A percentile compares a stretch with the other conserved stretches of the same genome.
Evolutionary conservation across 257 asterid genomes (phyloP).

Genomic region (Thymus mandschuricus): DNA sequence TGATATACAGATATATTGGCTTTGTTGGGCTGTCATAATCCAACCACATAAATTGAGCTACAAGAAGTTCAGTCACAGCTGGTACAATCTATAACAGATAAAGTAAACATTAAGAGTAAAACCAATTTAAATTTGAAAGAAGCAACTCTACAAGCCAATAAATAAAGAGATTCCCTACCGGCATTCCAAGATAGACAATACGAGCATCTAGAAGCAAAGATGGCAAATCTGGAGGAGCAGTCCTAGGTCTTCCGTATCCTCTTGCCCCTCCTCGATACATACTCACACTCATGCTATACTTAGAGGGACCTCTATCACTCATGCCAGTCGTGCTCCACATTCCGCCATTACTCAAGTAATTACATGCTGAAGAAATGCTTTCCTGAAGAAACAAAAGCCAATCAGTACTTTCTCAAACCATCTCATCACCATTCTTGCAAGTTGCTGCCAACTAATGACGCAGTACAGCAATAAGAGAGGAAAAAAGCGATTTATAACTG

Average conservation of each 20-base stretch:
- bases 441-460: not conserved
- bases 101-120: not conserved
- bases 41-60: slow-evolving; percentile 89
- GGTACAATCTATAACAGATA: slow-evolving; percentile 73
- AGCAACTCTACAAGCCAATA: slow-evolving; percentile 21
- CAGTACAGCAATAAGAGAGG: slow-evolving; percentile 13
- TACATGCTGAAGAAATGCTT: slow-evolving; percentile 68
- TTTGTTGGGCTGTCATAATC: slow-evolving; percentile 73
- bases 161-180: slow-evolving; percentile 52
- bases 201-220: slow-evolving; percentile 89
- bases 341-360: slow-evolving; percentile 76
- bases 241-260: slow-evolving; percentile 69
- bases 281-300: slow-evolving; percentile 72
- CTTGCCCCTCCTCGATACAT: slow-evolving; percentile 85
- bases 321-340: slow-evolving; percentile 67
- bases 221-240: slow-evolving; percentile 95
- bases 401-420: slow-evolving; percentile 10
- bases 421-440: slow-evolving; percentile 4
- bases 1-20: slow-evolving; percentile 89
- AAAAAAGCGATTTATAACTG: not conserved
- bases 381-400: slow-evolving; percentile 50
- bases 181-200: slow-evolving; percentile 95
- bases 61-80: slow-evolving; percentile 87
- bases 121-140: not conserved
- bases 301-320: slow-evolving; percentile 60